Evolutionary conservation across 371 early-diverging fungal species (phyloP).

Genomic region (Dichotomocladium elegans): DNA sequence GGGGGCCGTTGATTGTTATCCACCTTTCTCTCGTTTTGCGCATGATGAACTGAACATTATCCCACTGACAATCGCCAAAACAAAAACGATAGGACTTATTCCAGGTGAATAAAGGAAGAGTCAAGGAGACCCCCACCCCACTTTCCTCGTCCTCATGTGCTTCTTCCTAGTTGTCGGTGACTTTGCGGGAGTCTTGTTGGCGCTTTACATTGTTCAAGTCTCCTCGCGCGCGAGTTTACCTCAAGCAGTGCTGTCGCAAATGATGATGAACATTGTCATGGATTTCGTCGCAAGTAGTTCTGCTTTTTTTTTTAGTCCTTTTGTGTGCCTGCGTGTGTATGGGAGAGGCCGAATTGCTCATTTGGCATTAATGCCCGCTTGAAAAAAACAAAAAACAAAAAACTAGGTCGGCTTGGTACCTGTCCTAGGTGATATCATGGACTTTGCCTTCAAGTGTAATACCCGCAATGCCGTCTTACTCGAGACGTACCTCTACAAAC

Average conservation of each 20-base stretch:
- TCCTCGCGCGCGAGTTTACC: conserved; percentile 21
- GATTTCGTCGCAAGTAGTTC: conserved; percentile 23
- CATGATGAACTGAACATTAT: conserved; percentile 3
- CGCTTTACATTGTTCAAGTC: conserved; percentile 16
- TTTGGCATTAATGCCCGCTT: no score
- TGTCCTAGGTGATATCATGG: conserved; percentile 41
- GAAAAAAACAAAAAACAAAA: not conserved
- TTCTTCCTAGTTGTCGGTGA: conserved; percentile 35
- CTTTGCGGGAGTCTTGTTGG: conserved; percentile 22
- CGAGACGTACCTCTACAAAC: conserved; percentile 29
- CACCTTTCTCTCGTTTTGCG: no score
- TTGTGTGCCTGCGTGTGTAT: not conserved
- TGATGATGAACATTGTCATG: conserved; percentile 26
- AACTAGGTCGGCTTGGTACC: conserved; percentile 44
- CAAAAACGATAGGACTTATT: not conserved
- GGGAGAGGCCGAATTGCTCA: not conserved
- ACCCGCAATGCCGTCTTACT: conserved; percentile 42
- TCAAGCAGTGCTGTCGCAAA: conserved; percentile 9
- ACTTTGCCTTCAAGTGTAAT: conserved; percentile 48
- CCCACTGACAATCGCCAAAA: no score
- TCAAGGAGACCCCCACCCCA: no score
- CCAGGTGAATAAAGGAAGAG: not conserved
- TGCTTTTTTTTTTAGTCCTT: no score
- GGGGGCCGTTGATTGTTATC: no score
- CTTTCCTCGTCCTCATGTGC: no score